phyloP scores from a whole-genome alignment of 768 basidiomycete genomes.

The Coprinellus aureogranulatus region DNA sequence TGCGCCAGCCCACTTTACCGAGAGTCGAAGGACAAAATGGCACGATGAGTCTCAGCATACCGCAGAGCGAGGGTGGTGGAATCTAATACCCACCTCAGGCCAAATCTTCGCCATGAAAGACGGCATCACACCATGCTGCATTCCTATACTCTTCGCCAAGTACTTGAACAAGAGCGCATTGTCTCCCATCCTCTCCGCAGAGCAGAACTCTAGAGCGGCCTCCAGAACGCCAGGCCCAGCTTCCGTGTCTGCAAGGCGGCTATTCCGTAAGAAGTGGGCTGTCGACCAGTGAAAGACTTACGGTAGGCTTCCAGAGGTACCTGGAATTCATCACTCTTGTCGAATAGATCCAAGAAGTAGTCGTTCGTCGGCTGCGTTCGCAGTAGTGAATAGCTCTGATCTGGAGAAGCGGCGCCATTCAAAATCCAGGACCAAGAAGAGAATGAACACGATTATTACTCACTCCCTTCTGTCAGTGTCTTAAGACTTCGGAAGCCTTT shows the following conservation, averaged over 20 bases:
- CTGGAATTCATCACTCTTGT: conserved; percentile 67
- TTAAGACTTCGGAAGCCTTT: conserved; percentile 76
- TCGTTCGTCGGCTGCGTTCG: conserved; percentile 85
- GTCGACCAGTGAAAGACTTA: too few relatives aligned
- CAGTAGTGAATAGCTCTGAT: conserved; percentile 96
- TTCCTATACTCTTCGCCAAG: conserved; percentile 86
- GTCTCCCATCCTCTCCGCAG: conserved; percentile 79
- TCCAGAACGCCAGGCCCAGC: conserved; percentile 88
- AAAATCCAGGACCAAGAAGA: too few relatives aligned
- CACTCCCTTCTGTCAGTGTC: conserved; percentile 91
- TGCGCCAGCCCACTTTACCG: conserved; percentile 81
- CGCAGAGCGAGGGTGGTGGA: conserved; percentile 4
- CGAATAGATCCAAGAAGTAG: conserved; percentile 89
- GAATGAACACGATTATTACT: conserved; percentile 21
- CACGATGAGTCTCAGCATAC: too few relatives aligned
- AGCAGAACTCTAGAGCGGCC: conserved; percentile 83
- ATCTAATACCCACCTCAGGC: conserved; percentile 70
- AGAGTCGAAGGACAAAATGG: too few relatives aligned
- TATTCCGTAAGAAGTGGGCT: too few relatives aligned
- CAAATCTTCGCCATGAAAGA: conserved; percentile 99
- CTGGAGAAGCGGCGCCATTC: too few relatives aligned
- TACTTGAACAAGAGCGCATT: conserved; percentile 93
- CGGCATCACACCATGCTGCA: conserved; percentile 83
- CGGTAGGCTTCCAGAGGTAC: conserved; percentile 87
- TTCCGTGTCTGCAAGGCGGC: conserved; percentile 92